Evolutionary conservation across 306 rosid species (phyloP).

Genomic region (Trifolium dubium): DNA sequence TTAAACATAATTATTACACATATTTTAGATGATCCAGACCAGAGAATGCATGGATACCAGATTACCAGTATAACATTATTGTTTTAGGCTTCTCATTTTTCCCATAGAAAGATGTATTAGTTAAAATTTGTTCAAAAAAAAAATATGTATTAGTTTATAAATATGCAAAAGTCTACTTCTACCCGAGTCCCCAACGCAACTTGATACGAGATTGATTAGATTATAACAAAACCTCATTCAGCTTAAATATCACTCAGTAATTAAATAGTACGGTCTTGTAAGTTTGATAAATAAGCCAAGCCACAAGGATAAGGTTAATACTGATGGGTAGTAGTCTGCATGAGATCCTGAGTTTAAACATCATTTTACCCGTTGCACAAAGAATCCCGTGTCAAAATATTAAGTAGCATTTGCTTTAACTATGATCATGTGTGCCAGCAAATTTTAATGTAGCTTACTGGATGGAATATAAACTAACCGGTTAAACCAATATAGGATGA

Average conservation of each 20-base stretch:
- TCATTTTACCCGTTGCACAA: not conserved
- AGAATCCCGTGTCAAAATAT: conserved; percentile 11
- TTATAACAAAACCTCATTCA: conserved; percentile 14
- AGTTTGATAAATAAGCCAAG: conserved; percentile 24
- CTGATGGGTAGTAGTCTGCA: conserved; percentile 2
- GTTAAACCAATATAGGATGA: conserved; percentile 35
- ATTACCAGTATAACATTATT: conserved; percentile 20
- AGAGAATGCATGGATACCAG: conserved; percentile 38
- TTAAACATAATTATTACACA: conserved; percentile 26
- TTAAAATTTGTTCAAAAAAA: not conserved
- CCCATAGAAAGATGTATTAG: not conserved
- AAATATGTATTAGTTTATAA: not conserved
- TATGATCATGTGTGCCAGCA: conserved; percentile 8
- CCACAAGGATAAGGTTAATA: not conserved
- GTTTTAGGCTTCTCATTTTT: not conserved
- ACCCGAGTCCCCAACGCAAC: not conserved
- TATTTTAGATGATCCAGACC: conserved; percentile 33
- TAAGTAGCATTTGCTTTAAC: conserved; percentile 32
- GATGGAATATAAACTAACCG: conserved; percentile 23
- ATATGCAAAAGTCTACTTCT: conserved; percentile 3
- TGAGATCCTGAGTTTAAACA: not conserved
- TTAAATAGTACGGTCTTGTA: conserved; percentile 7
- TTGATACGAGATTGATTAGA: conserved; percentile 3
- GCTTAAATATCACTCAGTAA: not conserved
- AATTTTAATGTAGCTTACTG: conserved; percentile 8